Percentiles rank a stretch among this genome's conserved stretches.
These are phyloP conservation scores for Grosmannia clavigera DNA, from an alignment of 2,329 filamentous ascomycete genomes.

Conservation along the genomic window DNA sequence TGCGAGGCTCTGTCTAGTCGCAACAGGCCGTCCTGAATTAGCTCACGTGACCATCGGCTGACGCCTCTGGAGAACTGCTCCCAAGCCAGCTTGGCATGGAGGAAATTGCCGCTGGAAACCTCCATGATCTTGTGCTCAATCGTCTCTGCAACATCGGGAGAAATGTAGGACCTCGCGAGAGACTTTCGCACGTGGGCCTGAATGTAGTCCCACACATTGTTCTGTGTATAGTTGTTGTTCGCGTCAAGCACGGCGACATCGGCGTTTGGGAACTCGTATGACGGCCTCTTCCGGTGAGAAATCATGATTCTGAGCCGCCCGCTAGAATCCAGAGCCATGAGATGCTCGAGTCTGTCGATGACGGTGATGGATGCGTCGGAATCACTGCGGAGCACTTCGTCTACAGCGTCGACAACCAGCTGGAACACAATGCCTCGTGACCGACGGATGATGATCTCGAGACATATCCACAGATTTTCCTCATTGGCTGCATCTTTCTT, in stretches of 20 bases:
- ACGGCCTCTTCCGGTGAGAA: neutral
- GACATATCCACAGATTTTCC: neutral
- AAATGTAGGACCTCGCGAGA: neutral
- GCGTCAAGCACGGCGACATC: neutral
- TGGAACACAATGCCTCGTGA: neutral
- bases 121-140: neutral
- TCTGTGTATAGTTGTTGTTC: neutral
- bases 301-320: neutral
- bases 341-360: neutral
- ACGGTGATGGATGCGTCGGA: neutral
- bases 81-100: neutral
- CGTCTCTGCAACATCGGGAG: neutral
- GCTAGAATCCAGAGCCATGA: neutral
- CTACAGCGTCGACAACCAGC: neutral
- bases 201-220: neutral
- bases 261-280: neutral
- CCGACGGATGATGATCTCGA: neutral
- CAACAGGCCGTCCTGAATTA: neutral
- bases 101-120: neutral
- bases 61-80: neutral
- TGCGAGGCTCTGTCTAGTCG: neutral
- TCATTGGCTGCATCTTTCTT: neutral
- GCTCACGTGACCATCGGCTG: neutral
- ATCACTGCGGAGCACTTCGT: neutral
- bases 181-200: neutral